Conservation (phyloP, 331 rosid species). For the Malus hybrid region DNA sequence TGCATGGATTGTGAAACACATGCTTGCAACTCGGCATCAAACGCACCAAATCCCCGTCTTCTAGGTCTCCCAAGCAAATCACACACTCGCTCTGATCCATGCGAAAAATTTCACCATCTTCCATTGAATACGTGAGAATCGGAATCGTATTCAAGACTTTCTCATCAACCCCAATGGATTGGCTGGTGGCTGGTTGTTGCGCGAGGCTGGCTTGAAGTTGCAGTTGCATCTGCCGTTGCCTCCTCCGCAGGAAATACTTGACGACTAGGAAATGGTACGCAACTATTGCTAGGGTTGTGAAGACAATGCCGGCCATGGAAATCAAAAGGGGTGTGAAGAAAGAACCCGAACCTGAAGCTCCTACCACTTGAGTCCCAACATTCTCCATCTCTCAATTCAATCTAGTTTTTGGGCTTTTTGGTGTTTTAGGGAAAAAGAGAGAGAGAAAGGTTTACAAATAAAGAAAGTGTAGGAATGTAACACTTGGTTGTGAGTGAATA, state of each 20-base stretch:
- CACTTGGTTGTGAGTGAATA: not conserved
- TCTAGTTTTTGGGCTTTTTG: not conserved
- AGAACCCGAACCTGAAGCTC: conserved; percentile 9
- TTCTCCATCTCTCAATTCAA: conserved; percentile 13
- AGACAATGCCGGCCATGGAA: conserved; percentile 24
- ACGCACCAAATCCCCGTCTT: conserved; percentile 28
- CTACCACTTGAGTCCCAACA: not conserved
- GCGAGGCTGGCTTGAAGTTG: not conserved
- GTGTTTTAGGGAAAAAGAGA: not conserved
- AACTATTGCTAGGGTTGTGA: conserved; percentile 18
- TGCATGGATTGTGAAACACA: conserved; percentile 38
- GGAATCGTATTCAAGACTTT: conserved; percentile 33
- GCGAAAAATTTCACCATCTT: not conserved
- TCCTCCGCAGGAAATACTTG: conserved; percentile 6
- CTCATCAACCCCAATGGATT: conserved; percentile 21
- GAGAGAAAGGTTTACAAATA: not conserved
- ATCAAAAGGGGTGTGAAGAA: conserved; percentile 34
- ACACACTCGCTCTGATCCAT: conserved; percentile 39
- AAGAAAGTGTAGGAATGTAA: not conserved
- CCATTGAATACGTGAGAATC: conserved; percentile 11
- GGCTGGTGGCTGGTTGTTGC: not conserved
- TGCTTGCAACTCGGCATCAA: conserved; percentile 43
- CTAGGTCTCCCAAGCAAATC: conserved; percentile 42
- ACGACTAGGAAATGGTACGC: conserved; percentile 30
- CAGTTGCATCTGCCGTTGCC: not conserved